phyloP scores from a whole-genome alignment of 257 asterid genomes.

The Solanum etuberosum region DNA sequence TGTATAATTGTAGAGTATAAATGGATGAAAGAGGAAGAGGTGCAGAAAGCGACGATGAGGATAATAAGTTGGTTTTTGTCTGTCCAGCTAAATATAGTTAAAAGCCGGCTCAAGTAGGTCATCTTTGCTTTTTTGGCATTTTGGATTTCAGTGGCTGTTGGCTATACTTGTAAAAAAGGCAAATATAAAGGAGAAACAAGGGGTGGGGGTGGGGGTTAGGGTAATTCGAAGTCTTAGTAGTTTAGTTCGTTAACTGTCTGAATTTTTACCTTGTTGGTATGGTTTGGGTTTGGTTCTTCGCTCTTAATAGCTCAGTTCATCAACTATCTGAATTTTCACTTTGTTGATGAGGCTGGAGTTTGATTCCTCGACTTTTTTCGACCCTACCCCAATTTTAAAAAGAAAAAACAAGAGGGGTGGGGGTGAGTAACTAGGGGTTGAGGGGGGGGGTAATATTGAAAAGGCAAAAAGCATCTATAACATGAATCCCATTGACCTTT shows the following conservation, averaged over 20 bases:
- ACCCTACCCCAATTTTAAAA: no score
- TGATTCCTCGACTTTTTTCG: background rate
- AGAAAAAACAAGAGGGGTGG: background rate
- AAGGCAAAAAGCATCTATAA: constrained; percentile 31
- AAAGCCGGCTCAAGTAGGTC: constrained; percentile 92
- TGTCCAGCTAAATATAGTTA: constrained; percentile 92
- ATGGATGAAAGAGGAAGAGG: constrained; percentile 1
- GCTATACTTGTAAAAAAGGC: constrained; percentile 1
- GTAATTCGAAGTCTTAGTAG: no score
- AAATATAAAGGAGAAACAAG: background rate
- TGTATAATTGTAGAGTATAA: background rate
- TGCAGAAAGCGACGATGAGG: constrained; percentile 55
- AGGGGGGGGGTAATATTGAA: background rate
- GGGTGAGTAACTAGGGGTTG: background rate
- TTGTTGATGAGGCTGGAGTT: background rate
- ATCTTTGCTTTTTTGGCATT: constrained; percentile 52
- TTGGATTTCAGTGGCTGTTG: constrained; percentile 42
- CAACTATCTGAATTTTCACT: background rate
- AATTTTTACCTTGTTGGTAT: no score
- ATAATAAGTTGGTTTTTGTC: constrained; percentile 77
- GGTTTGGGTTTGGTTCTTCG: no score
- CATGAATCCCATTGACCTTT: constrained; percentile 37
- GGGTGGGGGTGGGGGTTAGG: no score
- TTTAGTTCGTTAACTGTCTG: no score
- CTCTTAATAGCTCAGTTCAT: background rate